Base-by-base conservation (phyloP, 495 filamentous ascomycete species). In the Cryomyces minteri region DNA sequence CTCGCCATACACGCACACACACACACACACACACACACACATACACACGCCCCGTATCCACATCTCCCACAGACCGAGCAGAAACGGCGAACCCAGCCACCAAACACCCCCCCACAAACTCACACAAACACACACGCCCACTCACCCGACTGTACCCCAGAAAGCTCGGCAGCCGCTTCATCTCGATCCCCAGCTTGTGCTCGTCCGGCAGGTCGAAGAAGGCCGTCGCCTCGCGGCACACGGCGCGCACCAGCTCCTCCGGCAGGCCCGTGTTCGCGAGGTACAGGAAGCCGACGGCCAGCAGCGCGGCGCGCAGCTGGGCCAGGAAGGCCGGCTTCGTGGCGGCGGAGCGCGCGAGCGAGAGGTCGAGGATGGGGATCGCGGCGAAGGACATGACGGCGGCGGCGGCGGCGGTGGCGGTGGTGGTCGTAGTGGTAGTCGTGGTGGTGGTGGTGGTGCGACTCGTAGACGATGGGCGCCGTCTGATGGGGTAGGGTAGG, bases 281-380 rank as follows among this genome's bases (percentile, higher is more conserved):
- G 54, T 98, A 98, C 45, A 95, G 67, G 57, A 98, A 95, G 4
- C 90, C 90, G 32, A 94, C 84, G 61, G 88, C 82, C 55, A 96
- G 72, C 31, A 96, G 67, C 0, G 87, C 85, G 53, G 82, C 67
- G 14, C 80, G 80, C 10, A 96, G 70, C 8, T 78, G 61, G 0
- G 70, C 62, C 0, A 96, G 67, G 58, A 94, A 95, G 6, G 50
- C 55, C 1, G 79, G 67, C 60, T 93, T 93, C 0, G 82, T 88
- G 6, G 65, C 57, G n/a, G 77, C 61, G 40, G 74, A 65, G 43
- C 65, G 60, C 29, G 80, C 70, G 25, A 75, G 66, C 2, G 83
- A 71, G 46, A 87, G 74, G 58, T 93, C 82, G 11, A 96, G 72
- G 45, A 94, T 69, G 0, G 88, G 88, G 44, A 96, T 75, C 3